These are phyloP conservation scores for Barbarea vulgaris DNA, from an alignment of 345 rosid genomes.

Conservation along the genomic window DNA sequence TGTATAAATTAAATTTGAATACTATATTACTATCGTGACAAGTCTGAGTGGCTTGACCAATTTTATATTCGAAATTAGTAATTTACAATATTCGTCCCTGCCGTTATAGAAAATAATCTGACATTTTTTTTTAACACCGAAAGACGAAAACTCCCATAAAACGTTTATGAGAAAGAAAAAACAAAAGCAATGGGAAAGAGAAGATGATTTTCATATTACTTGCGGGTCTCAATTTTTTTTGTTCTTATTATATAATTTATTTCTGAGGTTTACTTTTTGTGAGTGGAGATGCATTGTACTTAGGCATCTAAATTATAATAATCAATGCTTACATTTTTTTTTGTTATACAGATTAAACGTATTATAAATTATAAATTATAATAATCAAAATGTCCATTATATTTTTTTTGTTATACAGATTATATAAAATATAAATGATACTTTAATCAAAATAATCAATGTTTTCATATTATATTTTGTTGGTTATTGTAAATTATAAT, in stretches of 20 bases:
- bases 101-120: neutral
- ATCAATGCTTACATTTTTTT: neutral
- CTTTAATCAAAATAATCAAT: too few relatives aligned
- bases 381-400: too few relatives aligned
- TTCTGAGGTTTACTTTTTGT: constrained; percentile 4
- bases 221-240: neutral
- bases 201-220: constrained; percentile 1
- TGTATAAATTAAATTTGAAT: neutral
- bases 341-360: neutral
- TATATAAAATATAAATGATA: too few relatives aligned
- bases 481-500: neutral
- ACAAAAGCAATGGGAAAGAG: neutral
- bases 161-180: neutral
- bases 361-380: too few relatives aligned
- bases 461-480: neutral
- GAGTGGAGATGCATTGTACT: constrained; percentile 30
- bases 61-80: neutral
- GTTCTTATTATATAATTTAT: neutral
- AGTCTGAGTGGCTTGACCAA: neutral
- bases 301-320: constrained; percentile 4
- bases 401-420: too few relatives aligned
- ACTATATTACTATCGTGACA: constrained; percentile 2
- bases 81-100: neutral
- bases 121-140: neutral
- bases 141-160: neutral